These are phyloP conservation scores for Fusarium heterosporum DNA, from an alignment of 2,329 filamentous ascomycete species.

Conservation along the genomic window DNA sequence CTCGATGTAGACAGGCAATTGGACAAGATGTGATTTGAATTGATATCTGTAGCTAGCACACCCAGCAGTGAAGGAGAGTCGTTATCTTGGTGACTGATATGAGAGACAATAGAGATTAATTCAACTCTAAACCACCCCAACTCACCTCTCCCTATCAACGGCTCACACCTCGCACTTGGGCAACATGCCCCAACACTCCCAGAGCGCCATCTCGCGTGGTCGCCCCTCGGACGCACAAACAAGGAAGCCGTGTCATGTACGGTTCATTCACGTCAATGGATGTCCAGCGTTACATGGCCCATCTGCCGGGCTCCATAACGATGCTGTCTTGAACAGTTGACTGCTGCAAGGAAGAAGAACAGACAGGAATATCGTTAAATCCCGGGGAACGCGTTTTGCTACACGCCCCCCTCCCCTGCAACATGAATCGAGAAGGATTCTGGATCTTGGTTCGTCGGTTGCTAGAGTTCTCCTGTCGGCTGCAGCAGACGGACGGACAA, in stretches of 20 bases:
- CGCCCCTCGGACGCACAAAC: constrained; percentile 40
- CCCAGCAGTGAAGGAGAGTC: neutral
- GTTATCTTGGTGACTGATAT: neutral
- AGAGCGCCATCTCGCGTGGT: constrained; percentile 48
- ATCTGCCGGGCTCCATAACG: constrained; percentile 38
- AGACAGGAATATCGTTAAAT: neutral
- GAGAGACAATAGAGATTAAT: neutral
- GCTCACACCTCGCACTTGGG: constrained; percentile 40
- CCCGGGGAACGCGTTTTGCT: neutral
- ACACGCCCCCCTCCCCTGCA: constrained; percentile 6
- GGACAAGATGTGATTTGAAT: neutral
- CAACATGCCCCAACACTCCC: constrained; percentile 26
- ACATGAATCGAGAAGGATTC: constrained; percentile 1
- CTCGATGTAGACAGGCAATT: constrained; percentile 12
- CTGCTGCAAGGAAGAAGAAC: neutral
- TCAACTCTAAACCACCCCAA: constrained; percentile 4
- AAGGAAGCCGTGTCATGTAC: constrained; percentile 26
- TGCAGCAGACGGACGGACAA: constrained; percentile 38
- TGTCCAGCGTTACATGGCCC: constrained; percentile 41
- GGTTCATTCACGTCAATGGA: constrained; percentile 8
- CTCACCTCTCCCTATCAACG: constrained; percentile 6
- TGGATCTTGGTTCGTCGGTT: constrained; percentile 31
- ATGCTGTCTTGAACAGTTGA: constrained; percentile 9
- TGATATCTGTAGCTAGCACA: neutral
- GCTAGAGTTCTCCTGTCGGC: constrained; percentile 11